A percentile compares a stretch with the other conserved stretches of the same genome.
These are phyloP conservation scores for Amauroascus verrucosus DNA, from an alignment of 2,329 filamentous ascomycete genomes.

Conservation along the genomic window DNA sequence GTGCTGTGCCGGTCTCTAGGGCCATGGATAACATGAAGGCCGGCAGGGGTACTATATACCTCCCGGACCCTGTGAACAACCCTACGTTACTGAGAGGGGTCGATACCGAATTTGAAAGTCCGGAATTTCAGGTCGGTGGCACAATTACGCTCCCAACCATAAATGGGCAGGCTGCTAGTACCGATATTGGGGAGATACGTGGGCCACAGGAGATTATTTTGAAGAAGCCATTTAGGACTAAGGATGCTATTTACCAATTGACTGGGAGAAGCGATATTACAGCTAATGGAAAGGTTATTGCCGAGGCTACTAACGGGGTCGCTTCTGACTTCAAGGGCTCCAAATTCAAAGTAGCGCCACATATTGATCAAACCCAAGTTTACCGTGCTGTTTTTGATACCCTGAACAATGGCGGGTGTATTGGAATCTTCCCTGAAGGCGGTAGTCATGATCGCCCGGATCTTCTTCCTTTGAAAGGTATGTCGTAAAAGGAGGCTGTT, in stretches of 20 bases:
- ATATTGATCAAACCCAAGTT: slow-evolving; percentile 87
- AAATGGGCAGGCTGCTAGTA: slow-evolving; percentile 67
- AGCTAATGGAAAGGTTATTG: slow-evolving; percentile 52
- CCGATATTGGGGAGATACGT: slow-evolving; percentile 72
- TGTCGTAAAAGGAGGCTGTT: background rate
- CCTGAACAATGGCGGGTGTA: slow-evolving; percentile 70
- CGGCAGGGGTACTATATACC: slow-evolving; percentile 68
- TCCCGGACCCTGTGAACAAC: slow-evolving; percentile 77
- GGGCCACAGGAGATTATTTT: slow-evolving; percentile 71
- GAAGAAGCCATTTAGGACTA: slow-evolving; percentile 77
- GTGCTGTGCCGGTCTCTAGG: slow-evolving; percentile 84
- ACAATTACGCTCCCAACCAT: slow-evolving; percentile 77
- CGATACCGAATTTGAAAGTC: slow-evolving; percentile 69
- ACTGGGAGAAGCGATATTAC: slow-evolving; percentile 68
- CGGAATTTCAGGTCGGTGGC: slow-evolving; percentile 64
- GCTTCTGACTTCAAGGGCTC: slow-evolving; percentile 58
- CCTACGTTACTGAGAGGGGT: slow-evolving; percentile 70
- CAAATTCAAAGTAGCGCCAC: slow-evolving; percentile 78
- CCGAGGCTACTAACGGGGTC: slow-evolving; percentile 45
- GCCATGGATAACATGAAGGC: slow-evolving; percentile 81
- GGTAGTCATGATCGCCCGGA: slow-evolving; percentile 92
- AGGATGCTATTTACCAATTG: slow-evolving; percentile 64
- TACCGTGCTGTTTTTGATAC: slow-evolving; percentile 88
- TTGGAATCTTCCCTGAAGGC: slow-evolving; percentile 94
- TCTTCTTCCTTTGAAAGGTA: slow-evolving; percentile 73